Percentiles rank a stretch among this genome's conserved stretches.
These are phyloP conservation scores for Amanita jacksonii DNA, from an alignment of 768 basidiomycete species.

Conservation along the genomic window DNA sequence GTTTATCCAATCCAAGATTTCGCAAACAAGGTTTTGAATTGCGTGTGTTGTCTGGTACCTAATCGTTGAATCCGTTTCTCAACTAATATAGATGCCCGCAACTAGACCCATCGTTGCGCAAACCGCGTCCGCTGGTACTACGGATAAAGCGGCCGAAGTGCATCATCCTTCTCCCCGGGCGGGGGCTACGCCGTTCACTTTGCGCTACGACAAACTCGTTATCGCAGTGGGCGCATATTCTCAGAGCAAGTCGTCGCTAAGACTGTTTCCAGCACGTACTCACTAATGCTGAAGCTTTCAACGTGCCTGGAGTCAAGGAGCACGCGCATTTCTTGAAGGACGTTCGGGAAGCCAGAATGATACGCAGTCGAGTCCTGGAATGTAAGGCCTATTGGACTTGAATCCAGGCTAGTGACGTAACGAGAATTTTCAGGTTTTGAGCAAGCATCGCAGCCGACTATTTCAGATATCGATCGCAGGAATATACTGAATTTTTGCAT, in stretches of 20 bases:
- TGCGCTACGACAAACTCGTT: slow-evolving; percentile 74
- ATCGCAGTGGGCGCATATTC: slow-evolving; percentile 81
- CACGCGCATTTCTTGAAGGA: slow-evolving; percentile 78
- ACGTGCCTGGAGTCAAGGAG: slow-evolving; percentile 70
- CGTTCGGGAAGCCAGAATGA: slow-evolving; percentile 63
- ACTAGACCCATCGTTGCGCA: slow-evolving; percentile 35
- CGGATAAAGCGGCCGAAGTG: neutral
- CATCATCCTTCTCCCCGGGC: slow-evolving; percentile 2
- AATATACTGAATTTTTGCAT: slow-evolving; percentile 81
- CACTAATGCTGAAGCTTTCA: slow-evolving; percentile 38
- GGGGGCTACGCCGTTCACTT: slow-evolving; percentile 32
- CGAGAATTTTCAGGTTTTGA: slow-evolving; percentile 52
- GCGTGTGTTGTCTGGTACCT: slow-evolving; percentile 30
- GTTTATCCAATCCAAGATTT: slow-evolving; percentile 35
- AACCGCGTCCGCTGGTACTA: neutral
- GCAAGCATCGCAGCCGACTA: slow-evolving; percentile 72
- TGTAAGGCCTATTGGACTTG: slow-evolving; percentile 29
- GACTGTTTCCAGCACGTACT: neutral
- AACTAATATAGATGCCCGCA: slow-evolving; percentile 44
- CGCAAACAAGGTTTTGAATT: slow-evolving; percentile 45
- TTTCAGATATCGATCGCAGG: slow-evolving; percentile 65
- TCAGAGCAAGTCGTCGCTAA: slow-evolving; percentile 45
- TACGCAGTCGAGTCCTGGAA: slow-evolving; percentile 66
- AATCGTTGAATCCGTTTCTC: neutral
- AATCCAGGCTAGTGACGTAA: neutral